A percentile compares a stretch with the other conserved stretches of the same genome.
Conservation (phyloP, 768 basidiomycete genomes). For the Paxillus ammoniavirescens region DNA sequence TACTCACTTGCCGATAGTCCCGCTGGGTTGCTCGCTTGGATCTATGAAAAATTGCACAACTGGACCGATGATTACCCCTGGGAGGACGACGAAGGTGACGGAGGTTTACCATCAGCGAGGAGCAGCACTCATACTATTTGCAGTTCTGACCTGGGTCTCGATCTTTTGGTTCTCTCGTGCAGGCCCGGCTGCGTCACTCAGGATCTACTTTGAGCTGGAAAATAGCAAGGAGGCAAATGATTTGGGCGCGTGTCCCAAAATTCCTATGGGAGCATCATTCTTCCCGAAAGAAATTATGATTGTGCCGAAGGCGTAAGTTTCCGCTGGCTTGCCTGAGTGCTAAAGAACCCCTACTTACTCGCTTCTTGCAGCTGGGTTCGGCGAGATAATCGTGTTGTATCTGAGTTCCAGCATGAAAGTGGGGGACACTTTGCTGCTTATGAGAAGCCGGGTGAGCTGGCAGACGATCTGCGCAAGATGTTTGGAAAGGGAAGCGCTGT, state of each 20-base stretch:
- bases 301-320: constrained; percentile 38
- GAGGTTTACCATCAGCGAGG: not conserved
- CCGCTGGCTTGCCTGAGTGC: not conserved
- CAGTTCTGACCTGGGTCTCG: constrained; percentile 61
- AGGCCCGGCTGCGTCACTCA: constrained; percentile 54
- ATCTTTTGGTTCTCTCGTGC: constrained; percentile 58
- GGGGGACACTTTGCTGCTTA: constrained; percentile 63
- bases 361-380: constrained; percentile 41
- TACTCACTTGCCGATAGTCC: constrained; percentile 59
- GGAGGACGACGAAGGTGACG: constrained; percentile 54
- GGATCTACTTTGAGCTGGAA: constrained; percentile 56
- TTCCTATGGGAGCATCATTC: constrained; percentile 49
- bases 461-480: constrained; percentile 52
- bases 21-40: constrained; percentile 51
- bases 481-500: constrained; percentile 53
- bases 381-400: constrained; percentile 40
- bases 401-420: constrained; percentile 43
- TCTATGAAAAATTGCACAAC: constrained; percentile 49
- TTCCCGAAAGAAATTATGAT: constrained; percentile 50
- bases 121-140: constrained; percentile 1
- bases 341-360: not conserved
- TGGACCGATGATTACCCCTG: constrained; percentile 56
- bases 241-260: constrained; percentile 3
- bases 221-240: not conserved
- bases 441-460: constrained; percentile 49